phyloP scores from a whole-genome alignment of 495 filamentous ascomycete genomes.

The Mytilinidion resinicola region DNA sequence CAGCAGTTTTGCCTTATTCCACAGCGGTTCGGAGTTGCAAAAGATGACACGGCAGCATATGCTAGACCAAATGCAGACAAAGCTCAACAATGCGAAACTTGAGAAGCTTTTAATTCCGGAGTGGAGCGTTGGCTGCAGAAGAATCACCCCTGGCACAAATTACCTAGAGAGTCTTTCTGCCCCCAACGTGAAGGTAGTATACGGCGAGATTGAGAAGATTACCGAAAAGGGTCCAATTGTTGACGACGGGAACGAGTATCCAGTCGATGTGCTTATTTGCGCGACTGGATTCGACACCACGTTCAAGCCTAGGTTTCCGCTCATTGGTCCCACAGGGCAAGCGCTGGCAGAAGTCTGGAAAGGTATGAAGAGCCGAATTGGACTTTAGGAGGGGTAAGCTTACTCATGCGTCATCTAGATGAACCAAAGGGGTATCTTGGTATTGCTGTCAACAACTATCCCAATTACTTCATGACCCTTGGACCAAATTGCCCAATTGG shows the following conservation, averaged over 20 bases:
- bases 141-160: conserved; percentile 3
- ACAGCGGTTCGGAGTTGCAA: conserved; percentile 33
- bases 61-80: conserved; percentile 33
- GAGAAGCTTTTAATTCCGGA: conserved; percentile 9
- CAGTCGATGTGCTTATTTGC: conserved; percentile 27
- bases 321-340: conserved; percentile 33
- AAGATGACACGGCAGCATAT: conserved; percentile 20
- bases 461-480: conserved; percentile 11
- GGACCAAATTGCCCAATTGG: conserved; percentile 37
- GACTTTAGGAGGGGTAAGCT: too few species aligned
- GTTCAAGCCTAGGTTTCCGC: conserved; percentile 41
- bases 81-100: conserved; percentile 31
- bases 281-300: conserved; percentile 46
- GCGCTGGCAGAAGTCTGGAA: background rate
- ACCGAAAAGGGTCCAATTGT: conserved; percentile 6
- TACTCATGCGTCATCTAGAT: background rate
- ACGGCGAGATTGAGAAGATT: conserved; percentile 12
- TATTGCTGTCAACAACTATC: background rate
- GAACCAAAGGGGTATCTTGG: conserved; percentile 7
- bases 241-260: conserved; percentile 6
- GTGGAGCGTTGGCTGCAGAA: background rate
- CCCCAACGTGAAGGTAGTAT: conserved; percentile 13
- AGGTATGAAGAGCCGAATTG: background rate
- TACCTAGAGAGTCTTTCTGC: conserved; percentile 19
- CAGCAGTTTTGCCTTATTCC: conserved; percentile 37